Evolutionary conservation across 2,329 filamentous ascomycete species (phyloP).

Genomic region (Stagonosporopsis rhizophila): DNA sequence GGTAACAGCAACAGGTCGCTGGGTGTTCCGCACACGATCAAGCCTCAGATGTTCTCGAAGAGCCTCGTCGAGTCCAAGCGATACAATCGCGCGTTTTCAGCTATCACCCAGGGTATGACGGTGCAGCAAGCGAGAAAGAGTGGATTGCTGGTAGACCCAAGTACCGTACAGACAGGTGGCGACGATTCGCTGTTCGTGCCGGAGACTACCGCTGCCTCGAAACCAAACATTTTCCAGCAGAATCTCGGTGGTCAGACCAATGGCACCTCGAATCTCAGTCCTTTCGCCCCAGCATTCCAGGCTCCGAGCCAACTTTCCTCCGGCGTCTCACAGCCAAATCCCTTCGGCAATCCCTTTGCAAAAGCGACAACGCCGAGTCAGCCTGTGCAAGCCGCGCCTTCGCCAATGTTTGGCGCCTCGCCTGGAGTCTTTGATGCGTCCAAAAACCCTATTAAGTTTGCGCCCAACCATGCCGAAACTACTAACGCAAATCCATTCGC

Average conservation of each 20-base stretch:
- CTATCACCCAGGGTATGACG: slow-evolving; percentile 64
- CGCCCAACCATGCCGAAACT: slow-evolving; percentile 9
- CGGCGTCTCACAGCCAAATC: slow-evolving; percentile 12
- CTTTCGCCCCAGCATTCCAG: slow-evolving; percentile 31
- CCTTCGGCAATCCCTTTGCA: slow-evolving; percentile 20
- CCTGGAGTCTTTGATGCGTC: slow-evolving; percentile 40
- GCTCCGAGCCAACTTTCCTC: slow-evolving; percentile 13
- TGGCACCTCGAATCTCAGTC: slow-evolving; percentile 19
- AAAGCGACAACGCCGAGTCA: neutral
- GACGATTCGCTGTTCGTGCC: slow-evolving; percentile 53
- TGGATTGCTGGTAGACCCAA: slow-evolving; percentile 57
- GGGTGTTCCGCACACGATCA: slow-evolving; percentile 35
- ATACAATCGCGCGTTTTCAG: slow-evolving; percentile 60
- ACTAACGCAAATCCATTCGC: slow-evolving; percentile 20
- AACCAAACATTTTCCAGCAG: slow-evolving; percentile 24
- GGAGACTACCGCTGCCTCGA: slow-evolving; percentile 26
- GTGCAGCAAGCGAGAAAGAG: slow-evolving; percentile 59
- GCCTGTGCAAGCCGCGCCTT: neutral
- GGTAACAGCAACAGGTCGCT: slow-evolving; percentile 33
- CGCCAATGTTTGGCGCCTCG: slow-evolving; percentile 9
- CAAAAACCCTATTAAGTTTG: slow-evolving; percentile 39
- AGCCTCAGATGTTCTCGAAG: slow-evolving; percentile 62
- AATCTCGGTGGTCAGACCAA: slow-evolving; percentile 13
- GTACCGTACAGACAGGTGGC: slow-evolving; percentile 30
- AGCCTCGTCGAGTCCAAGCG: slow-evolving; percentile 66